Percentiles rank a stretch among this genome's conserved stretches.
Evolutionary conservation across 2,329 filamentous ascomycete species (phyloP).

Genomic region (Dothidotthia symphoricarpi): DNA sequence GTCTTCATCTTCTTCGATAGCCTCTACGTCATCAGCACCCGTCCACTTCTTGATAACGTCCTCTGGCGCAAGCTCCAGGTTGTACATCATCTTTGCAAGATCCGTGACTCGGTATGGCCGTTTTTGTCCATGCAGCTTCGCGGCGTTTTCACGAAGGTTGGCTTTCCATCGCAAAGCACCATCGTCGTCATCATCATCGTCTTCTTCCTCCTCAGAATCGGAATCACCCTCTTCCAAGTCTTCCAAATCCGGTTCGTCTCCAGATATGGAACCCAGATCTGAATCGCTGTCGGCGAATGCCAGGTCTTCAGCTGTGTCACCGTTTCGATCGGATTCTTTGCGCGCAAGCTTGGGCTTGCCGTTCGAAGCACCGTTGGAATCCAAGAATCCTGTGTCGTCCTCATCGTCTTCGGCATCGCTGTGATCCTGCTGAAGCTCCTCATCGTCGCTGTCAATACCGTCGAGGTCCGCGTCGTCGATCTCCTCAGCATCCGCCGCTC

Average conservation of each 20-base stretch:
- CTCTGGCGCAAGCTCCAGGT: slow-evolving; percentile 70
- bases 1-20: slow-evolving; percentile 57
- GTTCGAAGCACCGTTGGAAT: slow-evolving; percentile 43
- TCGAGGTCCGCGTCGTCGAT: slow-evolving; percentile 55
- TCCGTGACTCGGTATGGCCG: slow-evolving; percentile 76
- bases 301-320: slow-evolving; percentile 60
- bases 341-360: slow-evolving; percentile 32
- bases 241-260: slow-evolving; percentile 45
- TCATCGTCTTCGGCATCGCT: slow-evolving; percentile 52
- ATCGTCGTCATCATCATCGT: slow-evolving; percentile 59
- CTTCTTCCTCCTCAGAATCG: slow-evolving; percentile 55
- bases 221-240: slow-evolving; percentile 48
- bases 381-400: slow-evolving; percentile 50
- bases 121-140: slow-evolving; percentile 66
- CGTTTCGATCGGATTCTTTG: slow-evolving; percentile 32
- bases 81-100: slow-evolving; percentile 84
- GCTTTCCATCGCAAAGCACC: slow-evolving; percentile 82
- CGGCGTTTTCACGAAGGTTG: slow-evolving; percentile 74
- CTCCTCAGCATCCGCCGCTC: slow-evolving; percentile 48
- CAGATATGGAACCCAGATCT: slow-evolving; percentile 84
- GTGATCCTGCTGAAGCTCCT: slow-evolving; percentile 50
- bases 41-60: slow-evolving; percentile 80
- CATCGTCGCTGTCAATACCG: slow-evolving; percentile 53
- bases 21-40: slow-evolving; percentile 59
- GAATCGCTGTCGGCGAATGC: slow-evolving; percentile 97